A percentile compares a stretch with the other conserved stretches of the same genome.
These are phyloP conservation scores for Nakazawaea anatomiae DNA, from an alignment of 805 yeast species.

Conservation along the genomic window DNA sequence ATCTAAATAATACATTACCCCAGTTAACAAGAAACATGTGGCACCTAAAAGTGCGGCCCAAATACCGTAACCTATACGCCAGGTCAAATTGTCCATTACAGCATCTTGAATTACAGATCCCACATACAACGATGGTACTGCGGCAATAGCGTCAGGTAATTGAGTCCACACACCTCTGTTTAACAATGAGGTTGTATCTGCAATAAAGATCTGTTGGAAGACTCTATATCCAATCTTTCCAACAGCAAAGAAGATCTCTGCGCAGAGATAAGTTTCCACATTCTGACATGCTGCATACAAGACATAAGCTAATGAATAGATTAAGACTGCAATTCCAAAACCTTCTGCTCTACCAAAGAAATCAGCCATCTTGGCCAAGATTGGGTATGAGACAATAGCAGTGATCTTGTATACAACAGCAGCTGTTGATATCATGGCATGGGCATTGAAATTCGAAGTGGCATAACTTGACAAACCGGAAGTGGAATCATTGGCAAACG, in stretches of 20 bases:
- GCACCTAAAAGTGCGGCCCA: conserved; percentile 11
- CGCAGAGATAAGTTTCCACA: conserved; percentile 29
- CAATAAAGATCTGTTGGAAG: conserved; percentile 27
- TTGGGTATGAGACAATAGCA: conserved; percentile 30
- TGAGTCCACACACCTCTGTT: conserved; percentile 31
- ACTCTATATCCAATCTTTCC: conserved; percentile 32
- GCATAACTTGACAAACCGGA: conserved; percentile 24
- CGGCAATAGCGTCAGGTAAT: conserved; percentile 25
- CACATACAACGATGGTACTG: conserved; percentile 22
- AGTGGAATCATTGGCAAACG: conserved; percentile 18
- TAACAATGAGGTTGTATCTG: conserved; percentile 33
- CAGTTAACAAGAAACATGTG: conserved; percentile 17
- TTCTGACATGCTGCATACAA: conserved; percentile 30
- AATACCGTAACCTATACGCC: conserved; percentile 7
- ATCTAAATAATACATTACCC: conserved; percentile 19
- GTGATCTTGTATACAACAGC: conserved; percentile 33
- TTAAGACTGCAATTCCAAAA: conserved; percentile 23
- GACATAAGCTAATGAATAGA: conserved; percentile 30
- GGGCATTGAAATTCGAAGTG: conserved; percentile 31
- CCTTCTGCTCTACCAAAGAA: conserved; percentile 34
- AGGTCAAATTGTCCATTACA: conserved; percentile 11
- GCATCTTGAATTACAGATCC: conserved; percentile 23
- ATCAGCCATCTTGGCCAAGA: conserved; percentile 35
- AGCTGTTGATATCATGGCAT: conserved; percentile 33
- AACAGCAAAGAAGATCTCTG: conserved; percentile 29